phyloP scores from a whole-genome alignment of 352 stramenopile species.

The Globisporangium lucens region DNA sequence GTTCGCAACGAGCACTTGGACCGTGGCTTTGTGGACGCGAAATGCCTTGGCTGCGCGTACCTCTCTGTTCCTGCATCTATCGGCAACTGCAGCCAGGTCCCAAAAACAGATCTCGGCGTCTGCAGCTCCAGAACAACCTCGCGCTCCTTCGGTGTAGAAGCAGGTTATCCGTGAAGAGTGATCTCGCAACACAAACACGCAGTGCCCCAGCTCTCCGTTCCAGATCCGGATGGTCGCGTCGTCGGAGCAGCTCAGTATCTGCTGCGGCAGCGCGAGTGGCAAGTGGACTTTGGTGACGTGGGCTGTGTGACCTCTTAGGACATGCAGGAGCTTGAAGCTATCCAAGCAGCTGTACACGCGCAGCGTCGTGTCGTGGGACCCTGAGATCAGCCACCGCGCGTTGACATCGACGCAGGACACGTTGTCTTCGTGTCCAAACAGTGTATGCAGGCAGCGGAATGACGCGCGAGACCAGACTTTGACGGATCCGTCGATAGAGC shows the following conservation, averaged over 20 bases:
- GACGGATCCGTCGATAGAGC: constrained; percentile 62
- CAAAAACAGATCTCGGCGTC: constrained; percentile 64
- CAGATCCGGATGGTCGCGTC: constrained; percentile 61
- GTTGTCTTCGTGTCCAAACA: constrained; percentile 63
- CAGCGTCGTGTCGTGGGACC: constrained; percentile 61
- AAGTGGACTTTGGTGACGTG: constrained; percentile 60
- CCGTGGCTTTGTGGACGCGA: constrained; percentile 44
- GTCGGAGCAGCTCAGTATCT: constrained; percentile 58
- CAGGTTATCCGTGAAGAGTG: constrained; percentile 59
- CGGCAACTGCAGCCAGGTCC: constrained; percentile 21
- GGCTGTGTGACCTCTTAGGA: constrained; percentile 44
- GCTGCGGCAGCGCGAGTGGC: constrained; percentile 16
- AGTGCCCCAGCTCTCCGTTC: constrained; percentile 40
- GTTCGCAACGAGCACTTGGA: constrained; percentile 44
- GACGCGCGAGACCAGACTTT: constrained; percentile 66
- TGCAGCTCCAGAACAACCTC: constrained; percentile 57
- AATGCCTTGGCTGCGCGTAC: constrained; percentile 27
- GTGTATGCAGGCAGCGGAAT: constrained; percentile 52
- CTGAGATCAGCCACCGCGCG: constrained; percentile 58
- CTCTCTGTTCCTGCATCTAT: constrained; percentile 8
- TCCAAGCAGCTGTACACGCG: constrained; percentile 43
- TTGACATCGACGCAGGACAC: constrained; percentile 56
- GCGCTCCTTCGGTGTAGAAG: constrained; percentile 19
- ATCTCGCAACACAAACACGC: constrained; percentile 32
- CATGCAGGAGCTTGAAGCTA: constrained; percentile 38